These are phyloP conservation scores for Phytophthora pistaciae DNA, from an alignment of 352 stramenopile species.

Conservation along the genomic window DNA sequence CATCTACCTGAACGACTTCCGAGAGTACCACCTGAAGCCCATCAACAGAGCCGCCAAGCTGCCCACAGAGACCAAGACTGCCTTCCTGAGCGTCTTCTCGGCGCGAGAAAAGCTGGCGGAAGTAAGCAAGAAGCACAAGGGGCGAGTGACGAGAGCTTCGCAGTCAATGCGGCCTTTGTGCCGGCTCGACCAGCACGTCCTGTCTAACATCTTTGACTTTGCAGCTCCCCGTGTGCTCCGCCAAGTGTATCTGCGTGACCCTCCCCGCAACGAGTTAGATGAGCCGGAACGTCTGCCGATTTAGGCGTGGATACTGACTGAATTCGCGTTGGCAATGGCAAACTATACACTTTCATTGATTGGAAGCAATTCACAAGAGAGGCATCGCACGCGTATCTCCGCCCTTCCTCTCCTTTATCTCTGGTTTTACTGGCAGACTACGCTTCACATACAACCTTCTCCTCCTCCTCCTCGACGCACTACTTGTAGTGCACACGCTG, in stretches of 20 bases:
- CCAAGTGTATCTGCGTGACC: constrained; percentile 26
- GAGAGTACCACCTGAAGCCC: constrained; percentile 15
- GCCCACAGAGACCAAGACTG: constrained; percentile 15
- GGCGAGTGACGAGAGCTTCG: constrained; percentile 1
- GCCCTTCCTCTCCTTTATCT: neutral
- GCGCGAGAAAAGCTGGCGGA: neutral
- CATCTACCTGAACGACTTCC: constrained; percentile 24
- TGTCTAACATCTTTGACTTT: constrained; percentile 26
- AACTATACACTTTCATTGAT: neutral
- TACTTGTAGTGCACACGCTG: constrained; percentile 17
- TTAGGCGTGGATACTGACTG: neutral
- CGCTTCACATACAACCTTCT: neutral
- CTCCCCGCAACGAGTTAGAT: constrained; percentile 2
- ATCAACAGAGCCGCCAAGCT: constrained; percentile 1
- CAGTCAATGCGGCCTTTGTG: neutral
- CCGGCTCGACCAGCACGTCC: constrained; percentile 19
- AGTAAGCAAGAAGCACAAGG: neutral
- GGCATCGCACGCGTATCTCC: neutral
- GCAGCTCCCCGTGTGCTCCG: constrained; percentile 11
- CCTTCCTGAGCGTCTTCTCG: constrained; percentile 24
- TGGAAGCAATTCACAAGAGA: neutral
- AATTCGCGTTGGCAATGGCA: neutral
- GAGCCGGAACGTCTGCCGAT: constrained; percentile 19
- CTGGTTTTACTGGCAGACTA: neutral
- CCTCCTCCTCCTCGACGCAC: neutral